Conservation (phyloP, 1,139 yeast species). For the Sugiyamaella neomexicana region DNA sequence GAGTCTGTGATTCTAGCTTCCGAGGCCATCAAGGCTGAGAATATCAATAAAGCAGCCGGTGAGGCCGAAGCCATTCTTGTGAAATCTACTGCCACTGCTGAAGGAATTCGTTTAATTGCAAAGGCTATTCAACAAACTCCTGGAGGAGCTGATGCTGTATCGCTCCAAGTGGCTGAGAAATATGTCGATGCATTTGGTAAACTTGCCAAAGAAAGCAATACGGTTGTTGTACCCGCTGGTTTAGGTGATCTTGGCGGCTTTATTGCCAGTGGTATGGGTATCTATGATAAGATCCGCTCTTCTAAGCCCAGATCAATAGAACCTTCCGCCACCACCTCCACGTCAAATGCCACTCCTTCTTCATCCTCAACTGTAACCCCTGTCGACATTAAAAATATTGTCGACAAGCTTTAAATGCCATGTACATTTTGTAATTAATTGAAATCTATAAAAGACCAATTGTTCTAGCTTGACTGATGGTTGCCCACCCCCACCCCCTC, state of each 20-base stretch:
- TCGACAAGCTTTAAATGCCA: constrained; percentile 8
- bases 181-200: constrained; percentile 81
- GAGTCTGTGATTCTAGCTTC: constrained; percentile 67
- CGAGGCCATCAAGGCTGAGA: constrained; percentile 64
- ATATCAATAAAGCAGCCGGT: constrained; percentile 66
- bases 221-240: constrained; percentile 74
- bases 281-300: constrained; percentile 55
- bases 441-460: not conserved
- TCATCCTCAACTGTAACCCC: constrained; percentile 5
- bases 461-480: not conserved
- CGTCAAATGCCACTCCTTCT: too few relatives aligned
- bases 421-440: constrained; percentile 12
- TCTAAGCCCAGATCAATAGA: not conserved
- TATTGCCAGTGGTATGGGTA: constrained; percentile 76
- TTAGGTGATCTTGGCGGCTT: constrained; percentile 72
- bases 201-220: constrained; percentile 77
- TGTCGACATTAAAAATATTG: constrained; percentile 8
- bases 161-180: constrained; percentile 78
- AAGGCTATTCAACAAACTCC: constrained; percentile 65
- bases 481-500: too few relatives aligned
- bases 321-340: not conserved
- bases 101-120: constrained; percentile 65
- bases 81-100: constrained; percentile 75
- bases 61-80: constrained; percentile 66
- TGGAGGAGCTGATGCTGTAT: constrained; percentile 73